Base-by-base conservation (phyloP, 768 basidiomycete genomes). In the Clitopilus hobsonii region DNA sequence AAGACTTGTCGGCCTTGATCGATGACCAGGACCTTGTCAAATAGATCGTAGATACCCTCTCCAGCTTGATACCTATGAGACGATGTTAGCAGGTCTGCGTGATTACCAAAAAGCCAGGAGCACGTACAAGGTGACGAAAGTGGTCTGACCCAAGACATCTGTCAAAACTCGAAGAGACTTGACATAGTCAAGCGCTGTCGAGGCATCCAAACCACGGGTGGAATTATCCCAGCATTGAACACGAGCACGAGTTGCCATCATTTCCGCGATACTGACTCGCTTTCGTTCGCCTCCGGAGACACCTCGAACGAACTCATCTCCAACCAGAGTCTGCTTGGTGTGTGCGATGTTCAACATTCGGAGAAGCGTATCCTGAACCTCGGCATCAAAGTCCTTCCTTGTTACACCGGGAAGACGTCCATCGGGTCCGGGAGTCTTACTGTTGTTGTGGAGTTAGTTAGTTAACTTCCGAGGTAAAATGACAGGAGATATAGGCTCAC, bases 11-110 rank as follows among this genome's bases (percentile, higher is more conserved):
- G 87, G 8, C 93, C 91, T 61, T 88, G 75, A 69, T 89, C 83
- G 58, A 97, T 77, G 26, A 96, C 82, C 61, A 92, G 74, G 28
- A 96, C 90, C 68, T 94, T 94, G 74, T 95, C 93, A 65, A 96
- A 95, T 2, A 88, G 62, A 0, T 84, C 76, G 56, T 88, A 88
- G 57, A 89, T 87, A 52, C 77, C 82, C 68, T 94, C 90, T 56
- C 90, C 86, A 5, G 91, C 92, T 67, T 94, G 89, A 62, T 91
- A 90, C 32, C 81, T 82, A 38, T 18, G 38, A 36, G 38, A 61
- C 38, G 58, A 49, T 41, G 55, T 30, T 28, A 14, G 51, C 26
- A 20, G n/a, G 28, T 30, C 8, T 24, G 7, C 29, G 3, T 18
- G 13, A 13, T 52, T 28, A 16, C 16, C 51, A 36, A 38, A 36